Conservation (phyloP, 2,329 filamentous ascomycete genomes). For the Knufia petricola region DNA sequence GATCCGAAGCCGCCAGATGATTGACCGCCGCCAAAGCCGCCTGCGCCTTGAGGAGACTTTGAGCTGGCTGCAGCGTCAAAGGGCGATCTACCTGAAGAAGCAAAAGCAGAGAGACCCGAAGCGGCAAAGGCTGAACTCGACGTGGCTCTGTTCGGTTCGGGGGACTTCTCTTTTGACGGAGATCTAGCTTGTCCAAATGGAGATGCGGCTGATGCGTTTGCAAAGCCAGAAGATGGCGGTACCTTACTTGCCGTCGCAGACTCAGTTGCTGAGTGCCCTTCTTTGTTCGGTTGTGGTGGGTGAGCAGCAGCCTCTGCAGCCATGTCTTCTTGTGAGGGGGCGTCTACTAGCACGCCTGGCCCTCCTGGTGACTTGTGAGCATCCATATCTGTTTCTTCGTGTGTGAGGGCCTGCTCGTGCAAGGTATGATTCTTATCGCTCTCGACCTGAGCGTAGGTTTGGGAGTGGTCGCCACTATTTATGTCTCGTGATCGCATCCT, state of each 20-base stretch:
- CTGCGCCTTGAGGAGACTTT: constrained; percentile 33
- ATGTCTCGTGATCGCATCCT: constrained; percentile 29
- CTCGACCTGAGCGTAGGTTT: constrained; percentile 13
- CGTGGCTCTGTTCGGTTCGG: constrained; percentile 30
- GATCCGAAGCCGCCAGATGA: constrained; percentile 15
- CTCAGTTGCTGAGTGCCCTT: not conserved
- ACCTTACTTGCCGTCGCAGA: constrained; percentile 8
- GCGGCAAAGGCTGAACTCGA: constrained; percentile 56
- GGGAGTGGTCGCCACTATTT: constrained; percentile 14
- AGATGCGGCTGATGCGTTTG: constrained; percentile 35
- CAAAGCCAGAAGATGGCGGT: constrained; percentile 28
- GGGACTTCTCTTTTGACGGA: constrained; percentile 20
- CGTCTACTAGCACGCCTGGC: constrained; percentile 17
- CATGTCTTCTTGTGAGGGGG: constrained; percentile 14
- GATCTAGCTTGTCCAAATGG: constrained; percentile 32
- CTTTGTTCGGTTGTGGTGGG: not conserved
- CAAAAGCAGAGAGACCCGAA: constrained; percentile 59
- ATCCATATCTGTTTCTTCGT: constrained; percentile 20
- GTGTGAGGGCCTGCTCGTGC: not conserved
- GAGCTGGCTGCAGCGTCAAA: constrained; percentile 42
- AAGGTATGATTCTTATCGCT: constrained; percentile 18
- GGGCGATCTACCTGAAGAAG: constrained; percentile 51
- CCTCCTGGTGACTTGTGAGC: constrained; percentile 21
- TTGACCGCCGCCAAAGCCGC: constrained; percentile 23
- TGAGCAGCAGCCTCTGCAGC: constrained; percentile 5